Base-by-base conservation (phyloP, 495 filamentous ascomycete species). In the Penicilliopsis zonata region DNA sequence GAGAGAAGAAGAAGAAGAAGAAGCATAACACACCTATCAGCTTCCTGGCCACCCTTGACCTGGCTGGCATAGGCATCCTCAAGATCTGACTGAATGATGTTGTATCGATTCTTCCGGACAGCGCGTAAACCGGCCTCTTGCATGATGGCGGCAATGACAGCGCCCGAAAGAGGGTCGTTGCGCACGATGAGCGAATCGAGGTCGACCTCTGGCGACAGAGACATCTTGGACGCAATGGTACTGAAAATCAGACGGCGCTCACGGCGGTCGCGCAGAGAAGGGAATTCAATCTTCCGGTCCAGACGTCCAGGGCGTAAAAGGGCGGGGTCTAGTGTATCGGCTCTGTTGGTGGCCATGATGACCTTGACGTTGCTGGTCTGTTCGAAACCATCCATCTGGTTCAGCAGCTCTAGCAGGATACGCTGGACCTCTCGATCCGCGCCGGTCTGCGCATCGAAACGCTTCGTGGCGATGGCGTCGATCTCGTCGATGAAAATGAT, bases 401-500 rank as follows among this genome's bases (percentile, higher is more conserved):
- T 98, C 36, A 98, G 76, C 38, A 98, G 67, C 55, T 98, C 90
- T 34, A 98, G 75, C 36, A 98, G 63, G 47, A 96, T 98, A 66
- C 90, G 86, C 65, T 98, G 90, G 15, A 98, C 90, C 60, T 98
- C 90, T 53, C 90, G 76, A 50, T 98, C 90, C 27, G 92, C 90
- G 47, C 90, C 90, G 8, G 87, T 95, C 57, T 95, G 90, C 24
- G 92, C 90, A 49, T 98, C 90, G 57, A 98, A 96, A 49, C 90
- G 92, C 63, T 96, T 96, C 18, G 90, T 96, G 24, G 90, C 90
- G 53, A 98, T 96, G 35, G 90, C 92, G 52, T 98, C 90, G 43
- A 98, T 96, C 54, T 98, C 90, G 55, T 98, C 90, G 55, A 98
- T 98, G 69, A 98, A 98, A 56, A 98, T 98, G 53, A 98, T 98